Evolutionary conservation across 495 filamentous ascomycete species (phyloP).

Genomic region (Daldinia caldariorum): DNA sequence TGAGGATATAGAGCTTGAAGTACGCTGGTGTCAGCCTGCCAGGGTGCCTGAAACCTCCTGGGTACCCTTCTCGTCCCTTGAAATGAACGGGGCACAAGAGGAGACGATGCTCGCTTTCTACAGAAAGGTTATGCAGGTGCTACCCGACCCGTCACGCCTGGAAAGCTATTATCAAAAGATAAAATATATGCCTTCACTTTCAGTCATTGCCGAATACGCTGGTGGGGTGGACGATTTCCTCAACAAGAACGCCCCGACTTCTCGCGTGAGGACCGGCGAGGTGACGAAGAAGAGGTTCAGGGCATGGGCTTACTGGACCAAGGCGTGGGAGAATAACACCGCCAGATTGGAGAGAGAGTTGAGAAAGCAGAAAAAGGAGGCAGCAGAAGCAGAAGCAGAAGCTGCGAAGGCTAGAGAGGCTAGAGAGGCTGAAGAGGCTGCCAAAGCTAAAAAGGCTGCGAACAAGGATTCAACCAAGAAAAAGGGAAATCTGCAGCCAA

Average conservation of each 20-base stretch:
- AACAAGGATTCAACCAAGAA: neutral
- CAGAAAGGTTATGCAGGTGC: too few relatives aligned
- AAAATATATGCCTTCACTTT: neutral
- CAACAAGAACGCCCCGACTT: neutral
- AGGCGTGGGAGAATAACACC: neutral
- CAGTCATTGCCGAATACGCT: neutral
- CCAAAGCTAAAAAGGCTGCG: neutral
- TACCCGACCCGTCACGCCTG: too few relatives aligned
- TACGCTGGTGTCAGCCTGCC: neutral
- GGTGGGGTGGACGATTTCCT: neutral
- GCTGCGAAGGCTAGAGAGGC: neutral
- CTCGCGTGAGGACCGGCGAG: neutral
- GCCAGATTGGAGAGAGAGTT: too few relatives aligned
- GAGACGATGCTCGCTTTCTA: neutral
- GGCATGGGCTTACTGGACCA: neutral
- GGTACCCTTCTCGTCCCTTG: neutral
- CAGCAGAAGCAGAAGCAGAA: neutral
- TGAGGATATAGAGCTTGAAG: neutral
- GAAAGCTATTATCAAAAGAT: neutral
- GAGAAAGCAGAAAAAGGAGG: neutral
- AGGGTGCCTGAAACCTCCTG: neutral
- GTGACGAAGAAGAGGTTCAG: neutral
- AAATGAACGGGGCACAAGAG: neutral
- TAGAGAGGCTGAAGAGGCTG: neutral
- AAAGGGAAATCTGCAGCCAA: too few relatives aligned